phyloP scores from a whole-genome alignment of 2,329 filamentous ascomycete genomes.

The Colletotrichum siamense region DNA sequence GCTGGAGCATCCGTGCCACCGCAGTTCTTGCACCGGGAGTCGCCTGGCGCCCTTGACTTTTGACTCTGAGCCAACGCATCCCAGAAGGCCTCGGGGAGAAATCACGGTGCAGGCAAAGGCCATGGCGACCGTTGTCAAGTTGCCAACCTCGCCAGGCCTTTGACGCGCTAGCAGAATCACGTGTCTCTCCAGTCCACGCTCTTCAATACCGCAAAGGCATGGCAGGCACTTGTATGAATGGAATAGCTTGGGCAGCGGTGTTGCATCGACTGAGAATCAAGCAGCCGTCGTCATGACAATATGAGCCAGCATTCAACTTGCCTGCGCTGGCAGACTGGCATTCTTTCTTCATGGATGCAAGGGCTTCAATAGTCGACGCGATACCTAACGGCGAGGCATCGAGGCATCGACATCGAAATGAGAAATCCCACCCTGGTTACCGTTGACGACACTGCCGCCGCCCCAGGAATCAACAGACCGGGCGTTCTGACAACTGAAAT shows the following conservation, averaged over 20 bases:
- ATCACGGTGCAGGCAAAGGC: neutral
- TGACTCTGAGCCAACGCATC: neutral
- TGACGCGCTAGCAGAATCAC: neutral
- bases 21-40: neutral
- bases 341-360: neutral
- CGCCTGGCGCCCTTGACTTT: neutral
- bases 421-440: conserved; percentile 2
- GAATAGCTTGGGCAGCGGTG: neutral
- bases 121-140: neutral
- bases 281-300: neutral
- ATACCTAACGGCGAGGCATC: neutral
- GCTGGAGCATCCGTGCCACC: conserved; percentile 12
- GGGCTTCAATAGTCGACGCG: neutral
- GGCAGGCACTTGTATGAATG: neutral
- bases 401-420: conserved; percentile 13
- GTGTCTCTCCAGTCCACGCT: neutral
- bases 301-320: neutral
- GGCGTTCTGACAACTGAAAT: neutral
- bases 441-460: neutral
- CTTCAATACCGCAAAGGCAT: neutral
- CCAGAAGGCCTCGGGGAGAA: neutral
- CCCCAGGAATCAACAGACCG: neutral
- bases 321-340: neutral
- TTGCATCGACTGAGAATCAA: neutral
- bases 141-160: neutral